A percentile compares a stretch with the other conserved stretches of the same genome.
phyloP scores from a whole-genome alignment of 306 rosid species.

The Glycine latifolia region DNA sequence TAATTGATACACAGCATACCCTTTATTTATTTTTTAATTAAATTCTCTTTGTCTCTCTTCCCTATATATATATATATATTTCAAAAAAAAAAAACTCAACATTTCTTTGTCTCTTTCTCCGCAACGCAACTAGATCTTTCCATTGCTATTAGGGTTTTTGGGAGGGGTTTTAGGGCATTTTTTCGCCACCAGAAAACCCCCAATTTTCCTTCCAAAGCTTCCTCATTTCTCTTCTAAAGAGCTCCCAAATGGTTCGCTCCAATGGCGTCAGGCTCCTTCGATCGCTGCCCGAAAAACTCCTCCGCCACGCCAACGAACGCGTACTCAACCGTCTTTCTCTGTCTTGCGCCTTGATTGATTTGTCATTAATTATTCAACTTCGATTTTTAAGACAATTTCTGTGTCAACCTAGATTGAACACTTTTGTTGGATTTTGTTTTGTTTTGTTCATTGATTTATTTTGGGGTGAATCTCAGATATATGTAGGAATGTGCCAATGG shows the following conservation, averaged over 20 bases:
- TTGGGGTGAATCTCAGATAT: conserved; percentile 53
- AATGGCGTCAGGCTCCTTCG: conserved; percentile 63
- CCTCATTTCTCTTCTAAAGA: not conserved
- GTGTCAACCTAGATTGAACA: not conserved
- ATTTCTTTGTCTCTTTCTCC: too few species aligned
- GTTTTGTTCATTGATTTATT: not conserved
- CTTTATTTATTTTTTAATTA: too few species aligned
- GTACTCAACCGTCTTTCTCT: conserved; percentile 28
- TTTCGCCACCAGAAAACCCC: conserved; percentile 28
- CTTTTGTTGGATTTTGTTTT: not conserved
- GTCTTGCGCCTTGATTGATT: not conserved
- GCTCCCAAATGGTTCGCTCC: conserved; percentile 74
- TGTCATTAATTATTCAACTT: not conserved
- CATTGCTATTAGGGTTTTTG: conserved; percentile 64
- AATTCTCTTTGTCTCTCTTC: too few species aligned
- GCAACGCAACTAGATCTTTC: conserved; percentile 30
- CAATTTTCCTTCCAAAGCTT: conserved; percentile 8
- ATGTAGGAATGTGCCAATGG: conserved; percentile 52
- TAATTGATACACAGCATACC: too few species aligned
- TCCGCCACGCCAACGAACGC: conserved; percentile 41
- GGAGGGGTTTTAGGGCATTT: conserved; percentile 55
- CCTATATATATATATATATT: too few species aligned
- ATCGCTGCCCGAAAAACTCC: conserved; percentile 56
- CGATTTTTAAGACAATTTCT: not conserved
- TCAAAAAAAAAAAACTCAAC: too few species aligned